Evolutionary conservation across 768 basidiomycete genomes (phyloP), one percentile per base, ranked within the genome.

Genomic region (Suillus brevipes): DNA sequence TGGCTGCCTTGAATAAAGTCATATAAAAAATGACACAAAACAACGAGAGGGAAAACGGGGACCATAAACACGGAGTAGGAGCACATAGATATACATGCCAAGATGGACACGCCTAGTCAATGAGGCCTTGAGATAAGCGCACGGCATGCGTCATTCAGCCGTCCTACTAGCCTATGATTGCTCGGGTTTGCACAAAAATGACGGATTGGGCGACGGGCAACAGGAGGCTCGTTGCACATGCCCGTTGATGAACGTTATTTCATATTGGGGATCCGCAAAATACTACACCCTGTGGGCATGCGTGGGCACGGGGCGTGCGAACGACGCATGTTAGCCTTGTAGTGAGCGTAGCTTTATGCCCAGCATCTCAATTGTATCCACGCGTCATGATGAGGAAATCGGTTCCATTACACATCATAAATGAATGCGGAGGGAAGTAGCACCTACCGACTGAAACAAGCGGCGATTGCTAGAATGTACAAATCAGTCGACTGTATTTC

Each of bases 1-100:
- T 73, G 67, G 74, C 62, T 38, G 72, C 72, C 64, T 78, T 72
- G 73, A 83, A 75, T 23, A 79, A 69, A 67, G 68, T 62, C 69
- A 71, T 71, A 6, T 60, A 34, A 49, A 37, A 25, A 43, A 18
- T 34, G 36, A 53, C 31, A 36, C 25, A 43, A 31, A 49, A 63
- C 37, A 53, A 45, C 18, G 72, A 73, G 68, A 52, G 55, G 31
- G 67, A 31, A 50, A 64, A 66, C 38, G 61, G 25, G 50, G 20
- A 13, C 58, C 38, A n/a, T n/a, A 20, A 52, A 62, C 66, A 62
- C 6, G 47, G 25, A 13, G 40, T 6, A 40, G 6, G 58, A 60
- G 61, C 38, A 59, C 63, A 23, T 37, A 65, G 70, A 70, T 69
- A 75, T 72, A 75, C 64, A 61, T 38, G 50, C 45, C 40, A n/a